Conservation (phyloP, 208 protist species). For the Tritrichomonas musculus region DNA sequence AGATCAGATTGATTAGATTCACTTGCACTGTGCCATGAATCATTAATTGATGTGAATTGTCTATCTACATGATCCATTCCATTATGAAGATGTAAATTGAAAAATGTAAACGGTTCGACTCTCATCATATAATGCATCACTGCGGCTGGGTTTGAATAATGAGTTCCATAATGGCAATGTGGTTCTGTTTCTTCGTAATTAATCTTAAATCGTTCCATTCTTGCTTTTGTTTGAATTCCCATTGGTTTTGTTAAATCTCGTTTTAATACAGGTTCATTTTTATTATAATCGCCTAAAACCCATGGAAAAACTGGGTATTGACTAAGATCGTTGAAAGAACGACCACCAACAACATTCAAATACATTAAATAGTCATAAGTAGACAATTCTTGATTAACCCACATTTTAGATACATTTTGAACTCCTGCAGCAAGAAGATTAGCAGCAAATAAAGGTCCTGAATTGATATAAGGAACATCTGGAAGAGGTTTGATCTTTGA, state of each 20-base stretch:
- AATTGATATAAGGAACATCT: neutral
- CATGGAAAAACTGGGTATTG: slow-evolving; percentile 30
- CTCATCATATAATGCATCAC: neutral
- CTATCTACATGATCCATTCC: neutral
- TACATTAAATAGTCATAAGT: neutral
- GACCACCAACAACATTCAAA: neutral
- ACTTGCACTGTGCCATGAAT: neutral
- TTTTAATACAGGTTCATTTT: neutral
- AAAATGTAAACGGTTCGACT: neutral
- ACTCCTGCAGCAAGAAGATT: neutral
- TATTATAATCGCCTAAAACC: neutral
- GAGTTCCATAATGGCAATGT: slow-evolving; percentile 7
- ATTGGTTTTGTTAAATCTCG: slow-evolving; percentile 17
- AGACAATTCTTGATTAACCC: neutral
- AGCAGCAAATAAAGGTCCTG: neutral
- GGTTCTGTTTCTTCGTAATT: neutral
- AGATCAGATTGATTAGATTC: slow-evolving; percentile 22
- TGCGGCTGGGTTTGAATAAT: slow-evolving; percentile 1
- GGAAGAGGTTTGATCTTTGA: neutral
- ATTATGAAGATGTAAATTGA: neutral
- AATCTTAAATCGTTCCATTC: neutral
- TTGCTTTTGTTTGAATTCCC: neutral
- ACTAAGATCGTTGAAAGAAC: slow-evolving; percentile 13
- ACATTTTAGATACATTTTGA: neutral
- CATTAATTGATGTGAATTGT: neutral